Percentiles rank a stretch among this genome's conserved stretches.
Conservation (phyloP, 257 asterid genomes). For the Nicotiana otophora region DNA sequence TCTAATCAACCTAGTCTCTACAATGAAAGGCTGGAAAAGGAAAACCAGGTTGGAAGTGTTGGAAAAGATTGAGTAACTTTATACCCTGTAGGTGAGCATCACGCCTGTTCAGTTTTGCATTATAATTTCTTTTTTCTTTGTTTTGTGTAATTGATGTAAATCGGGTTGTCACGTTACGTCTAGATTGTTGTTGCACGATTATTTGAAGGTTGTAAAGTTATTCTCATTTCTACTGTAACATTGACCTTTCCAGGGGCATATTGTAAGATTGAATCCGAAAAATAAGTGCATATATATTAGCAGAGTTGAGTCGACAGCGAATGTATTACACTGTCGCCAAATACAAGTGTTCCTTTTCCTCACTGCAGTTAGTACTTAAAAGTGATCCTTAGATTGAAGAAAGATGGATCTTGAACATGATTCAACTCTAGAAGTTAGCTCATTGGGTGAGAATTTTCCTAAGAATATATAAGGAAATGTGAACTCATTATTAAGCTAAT, state of each 20-base stretch:
- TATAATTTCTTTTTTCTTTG: not conserved
- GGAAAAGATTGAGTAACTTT: constrained; percentile 68
- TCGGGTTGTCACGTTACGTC: constrained; percentile 4
- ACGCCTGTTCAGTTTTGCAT: not conserved
- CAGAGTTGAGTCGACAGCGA: not conserved
- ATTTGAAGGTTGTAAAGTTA: constrained; percentile 21
- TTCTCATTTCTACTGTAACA: constrained; percentile 17
- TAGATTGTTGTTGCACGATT: not conserved
- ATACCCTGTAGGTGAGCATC: not conserved
- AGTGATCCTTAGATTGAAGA: not conserved
- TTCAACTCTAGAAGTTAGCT: not conserved
- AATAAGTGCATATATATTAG: not conserved
- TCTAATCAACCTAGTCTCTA: constrained; percentile 78
- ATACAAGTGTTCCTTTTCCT: not conserved
- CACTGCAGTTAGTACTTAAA: not conserved
- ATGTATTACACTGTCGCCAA: not conserved
- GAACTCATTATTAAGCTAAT: not conserved
- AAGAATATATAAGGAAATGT: no score
- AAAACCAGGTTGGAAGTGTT: constrained; percentile 83
- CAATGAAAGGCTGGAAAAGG: constrained; percentile 95
- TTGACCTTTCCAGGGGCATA: not conserved
- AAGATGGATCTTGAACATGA: not conserved
- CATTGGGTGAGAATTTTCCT: no score
- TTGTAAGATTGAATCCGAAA: constrained; percentile 3
- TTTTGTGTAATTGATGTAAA: constrained; percentile 30